Percentiles rank a stretch among this genome's conserved stretches.
Evolutionary conservation across 495 filamentous ascomycete genomes (phyloP).

Genomic region (Evernia prunastri): DNA sequence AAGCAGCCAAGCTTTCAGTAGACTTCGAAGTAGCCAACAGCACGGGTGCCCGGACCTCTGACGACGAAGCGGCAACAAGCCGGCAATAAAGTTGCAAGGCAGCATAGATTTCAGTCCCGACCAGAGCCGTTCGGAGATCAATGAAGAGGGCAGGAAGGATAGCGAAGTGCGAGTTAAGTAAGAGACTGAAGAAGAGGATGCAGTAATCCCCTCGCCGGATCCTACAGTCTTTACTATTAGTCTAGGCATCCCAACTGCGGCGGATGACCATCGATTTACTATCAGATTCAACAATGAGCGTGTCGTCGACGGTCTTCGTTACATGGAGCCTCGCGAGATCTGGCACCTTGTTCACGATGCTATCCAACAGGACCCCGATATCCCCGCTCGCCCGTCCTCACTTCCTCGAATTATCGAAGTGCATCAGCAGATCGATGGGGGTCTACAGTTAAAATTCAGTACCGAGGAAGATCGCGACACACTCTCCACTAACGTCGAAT

Average conservation of each 20-base stretch:
- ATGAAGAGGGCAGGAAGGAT: background rate
- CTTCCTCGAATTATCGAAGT: background rate
- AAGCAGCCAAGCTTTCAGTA: too few species aligned
- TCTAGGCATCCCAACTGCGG: background rate
- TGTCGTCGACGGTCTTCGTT: background rate
- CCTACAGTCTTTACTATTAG: background rate
- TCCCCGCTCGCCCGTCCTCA: background rate
- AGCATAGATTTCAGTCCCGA: background rate
- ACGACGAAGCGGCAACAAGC: too few species aligned
- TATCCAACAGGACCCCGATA: background rate
- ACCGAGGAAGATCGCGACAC: background rate
- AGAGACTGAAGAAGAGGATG: background rate
- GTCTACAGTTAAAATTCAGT: too few species aligned
- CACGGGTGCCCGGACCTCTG: too few species aligned
- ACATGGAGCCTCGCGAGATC: background rate
- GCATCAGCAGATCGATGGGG: too few species aligned
- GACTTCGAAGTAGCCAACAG: too few species aligned
- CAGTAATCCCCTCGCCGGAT: background rate
- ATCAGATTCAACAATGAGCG: background rate
- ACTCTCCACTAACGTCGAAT: background rate
- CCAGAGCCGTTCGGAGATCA: background rate
- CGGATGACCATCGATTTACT: background rate
- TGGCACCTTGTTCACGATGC: background rate
- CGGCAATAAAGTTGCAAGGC: background rate
- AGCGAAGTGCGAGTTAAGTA: background rate